These are phyloP conservation scores for Glarea lozoyensis DNA, from an alignment of 495 filamentous ascomycete species.

Conservation along the genomic window DNA sequence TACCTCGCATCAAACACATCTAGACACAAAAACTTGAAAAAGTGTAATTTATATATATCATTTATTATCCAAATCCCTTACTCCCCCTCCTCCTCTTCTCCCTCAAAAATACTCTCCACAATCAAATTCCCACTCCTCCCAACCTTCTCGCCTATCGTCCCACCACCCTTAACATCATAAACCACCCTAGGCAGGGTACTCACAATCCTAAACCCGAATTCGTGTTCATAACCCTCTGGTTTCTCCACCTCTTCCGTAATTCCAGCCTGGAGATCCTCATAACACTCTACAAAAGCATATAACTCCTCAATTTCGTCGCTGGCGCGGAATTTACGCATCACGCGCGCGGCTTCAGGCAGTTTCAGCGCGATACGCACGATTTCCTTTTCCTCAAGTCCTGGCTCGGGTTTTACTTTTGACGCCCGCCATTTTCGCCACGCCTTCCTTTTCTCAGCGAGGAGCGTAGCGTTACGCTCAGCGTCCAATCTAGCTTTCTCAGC, in stretches of 20 bases:
- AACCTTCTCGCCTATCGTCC: conserved; percentile 59
- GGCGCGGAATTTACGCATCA: conserved; percentile 63
- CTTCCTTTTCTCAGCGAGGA: conserved; percentile 43
- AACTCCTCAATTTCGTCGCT: conserved; percentile 71
- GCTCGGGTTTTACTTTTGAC: conserved; percentile 56
- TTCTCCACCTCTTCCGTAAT: conserved; percentile 29
- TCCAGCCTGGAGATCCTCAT: conserved; percentile 38
- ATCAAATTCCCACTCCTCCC: conserved; percentile 83
- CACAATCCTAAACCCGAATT: conserved; percentile 73
- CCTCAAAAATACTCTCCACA: conserved; percentile 56
- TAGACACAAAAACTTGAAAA: too few relatives aligned
- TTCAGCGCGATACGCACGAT: conserved; percentile 75
- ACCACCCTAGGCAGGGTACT: conserved; percentile 74
- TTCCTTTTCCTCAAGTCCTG: conserved; percentile 51
- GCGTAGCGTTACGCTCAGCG: conserved; percentile 42
- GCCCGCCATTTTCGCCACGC: conserved; percentile 82
- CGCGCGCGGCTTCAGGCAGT: conserved; percentile 51
- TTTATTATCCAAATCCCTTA: neutral
- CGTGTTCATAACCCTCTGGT: conserved; percentile 59
- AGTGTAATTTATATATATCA: too few relatives aligned
- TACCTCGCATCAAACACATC: too few relatives aligned
- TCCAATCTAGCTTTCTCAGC: conserved; percentile 4
- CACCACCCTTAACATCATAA: conserved; percentile 55
- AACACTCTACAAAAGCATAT: conserved; percentile 95
- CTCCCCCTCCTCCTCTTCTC: conserved; percentile 41